These are phyloP conservation scores for Paramecium sonneborni DNA, from an alignment of 73 alveolate species.

Conservation along the genomic window DNA sequence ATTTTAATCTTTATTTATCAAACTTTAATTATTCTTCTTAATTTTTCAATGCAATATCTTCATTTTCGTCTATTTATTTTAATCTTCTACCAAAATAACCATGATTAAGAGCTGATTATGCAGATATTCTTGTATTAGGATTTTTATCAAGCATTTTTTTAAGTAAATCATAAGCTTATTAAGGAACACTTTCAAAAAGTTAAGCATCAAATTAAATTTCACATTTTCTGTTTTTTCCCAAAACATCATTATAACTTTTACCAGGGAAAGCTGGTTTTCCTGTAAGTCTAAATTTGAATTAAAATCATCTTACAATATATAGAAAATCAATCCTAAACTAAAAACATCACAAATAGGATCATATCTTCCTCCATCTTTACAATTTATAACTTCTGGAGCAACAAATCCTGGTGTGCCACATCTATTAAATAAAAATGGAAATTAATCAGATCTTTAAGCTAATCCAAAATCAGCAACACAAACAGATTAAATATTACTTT, in stretches of 20 bases:
- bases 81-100: slow-evolving; percentile 45
- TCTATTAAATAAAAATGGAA: not conserved
- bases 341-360: slow-evolving; percentile 62
- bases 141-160: slow-evolving; percentile 77
- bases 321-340: slow-evolving; percentile 55
- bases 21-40: not conserved
- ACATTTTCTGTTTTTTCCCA: slow-evolving; percentile 72
- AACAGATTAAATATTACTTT: slow-evolving; percentile 54
- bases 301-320: slow-evolving; percentile 44
- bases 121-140: slow-evolving; percentile 79
- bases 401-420: slow-evolving; percentile 68
- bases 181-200: not conserved
- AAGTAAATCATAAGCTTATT: slow-evolving; percentile 60
- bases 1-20: not conserved
- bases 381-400: slow-evolving; percentile 65
- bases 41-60: not conserved
- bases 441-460: slow-evolving; percentile 45
- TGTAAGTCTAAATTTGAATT: slow-evolving; percentile 48
- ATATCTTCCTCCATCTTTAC: slow-evolving; percentile 45
- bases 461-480: slow-evolving; percentile 68
- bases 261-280: slow-evolving; percentile 88
- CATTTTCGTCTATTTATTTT: not conserved
- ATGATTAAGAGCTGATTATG: slow-evolving; percentile 79
- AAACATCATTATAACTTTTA: slow-evolving; percentile 72
- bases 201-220: slow-evolving; percentile 62